Evolutionary conservation across 208 protist genomes (phyloP), one percentile per base, ranked within the genome.

Genomic region (Leishmania braziliensis): DNA sequence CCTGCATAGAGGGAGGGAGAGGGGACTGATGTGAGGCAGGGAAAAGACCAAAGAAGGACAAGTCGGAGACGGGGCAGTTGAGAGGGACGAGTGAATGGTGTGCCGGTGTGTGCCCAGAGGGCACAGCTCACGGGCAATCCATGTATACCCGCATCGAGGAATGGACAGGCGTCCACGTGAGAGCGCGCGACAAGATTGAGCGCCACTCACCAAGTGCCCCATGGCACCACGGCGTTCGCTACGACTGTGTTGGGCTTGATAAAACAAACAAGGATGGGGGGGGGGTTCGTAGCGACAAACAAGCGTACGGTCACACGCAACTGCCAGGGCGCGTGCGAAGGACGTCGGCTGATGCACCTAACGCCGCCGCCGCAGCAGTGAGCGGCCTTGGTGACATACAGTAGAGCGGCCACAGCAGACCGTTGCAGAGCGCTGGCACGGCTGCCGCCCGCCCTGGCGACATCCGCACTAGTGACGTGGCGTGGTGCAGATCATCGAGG

Each of bases 371-470:
- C 0, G 43, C 65, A 18, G 73, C 54, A 36, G 62, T 23, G n/a
- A 68, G 68, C 68, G 70, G 51, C 36, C 48, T 12, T 56, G 46
- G 36, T 12, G 60, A 46, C 16, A 60, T 43, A 54, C 77, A 78
- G 39, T 83, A 72, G 5, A 89, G 77, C 18, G 89, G 89, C 90
- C 91, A 94, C 77, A 93, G 56, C 10, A 87, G 63, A 6, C 90
- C 91, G 68, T 81, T 88, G 60, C 83, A 77, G 16, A 92, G 73
- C 73, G 60, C 39, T 26, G 87, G 84, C 76, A 84, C 84, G 56
- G 39, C 62, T 26, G 53, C 72, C 46, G 58, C 54, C 68, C 48
- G 48, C n/a, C 39, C 84, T 43, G 79, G 80, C 77, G 81, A 75
- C 36, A 78, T 79, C 53, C 81, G 74, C 58, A 94, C 89, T 3